Base-by-base conservation (phyloP, 176 grass and related monocot species). In the Puccinellia tenuiflora region DNA sequence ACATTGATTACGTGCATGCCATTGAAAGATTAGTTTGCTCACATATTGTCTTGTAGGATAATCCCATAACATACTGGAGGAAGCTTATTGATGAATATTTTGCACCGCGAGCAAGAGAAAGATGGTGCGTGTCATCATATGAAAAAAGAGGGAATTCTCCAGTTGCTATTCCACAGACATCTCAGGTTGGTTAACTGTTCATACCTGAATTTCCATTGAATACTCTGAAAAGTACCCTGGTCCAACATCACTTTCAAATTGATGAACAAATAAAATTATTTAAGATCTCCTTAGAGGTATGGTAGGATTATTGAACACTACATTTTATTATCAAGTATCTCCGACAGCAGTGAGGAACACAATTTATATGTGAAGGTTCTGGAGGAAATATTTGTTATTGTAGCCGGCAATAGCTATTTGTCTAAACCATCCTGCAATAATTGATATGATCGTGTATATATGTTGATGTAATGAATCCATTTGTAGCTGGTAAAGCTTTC, bases 71-170 rank as follows among this genome's bases (percentile, higher is more conserved):
- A 69, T 96, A 96, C 65, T 99, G 93, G 96, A 96, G 89, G 79
- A 99, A 99, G 56, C 87, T 99, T 83, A 90, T 99, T 52, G 83
- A 90, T 25, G 93, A 99, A 69, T 99, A 99, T 89, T 99, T 94
- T 89, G 89, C 96, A 57, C 93, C 91, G 43, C 51, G 35, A 57
- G 87, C 96, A 85, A 93, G 88, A 92, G 94, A 99, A 88, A 90
- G 96, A 59, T 99, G 93, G 93, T 99, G 93, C 30, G 89, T 96
- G 55, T 96, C 96, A 5, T 85, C 92, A 48, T 96, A 99, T 90
- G 93, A 99, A 29, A 96, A 92, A 72, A 91, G 89, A 84, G 87
- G 91, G 54, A 92, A 90, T 87, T 42, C 92, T 42, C 88, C 87
- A 25, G 85, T 85, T 85, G 84, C 88, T 85, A 75, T 90, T 80